A percentile compares a stretch with the other conserved stretches of the same genome.
These are phyloP conservation scores for Phialophora verrucosa DNA, from an alignment of 2,329 filamentous ascomycete genomes.

Conservation along the genomic window DNA sequence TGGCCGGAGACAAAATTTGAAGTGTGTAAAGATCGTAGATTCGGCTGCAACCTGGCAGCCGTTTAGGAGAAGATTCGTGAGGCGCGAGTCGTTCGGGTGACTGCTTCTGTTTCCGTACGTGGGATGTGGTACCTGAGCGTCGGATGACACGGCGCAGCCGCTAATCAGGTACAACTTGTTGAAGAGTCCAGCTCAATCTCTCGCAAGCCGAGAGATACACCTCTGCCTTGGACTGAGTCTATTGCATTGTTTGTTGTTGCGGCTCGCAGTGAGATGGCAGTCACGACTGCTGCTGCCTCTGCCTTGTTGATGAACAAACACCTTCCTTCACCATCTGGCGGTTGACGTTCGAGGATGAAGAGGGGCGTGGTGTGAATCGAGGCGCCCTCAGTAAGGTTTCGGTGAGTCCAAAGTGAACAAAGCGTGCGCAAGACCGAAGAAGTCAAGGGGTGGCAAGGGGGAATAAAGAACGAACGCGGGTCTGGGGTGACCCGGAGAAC, in stretches of 20 bases:
- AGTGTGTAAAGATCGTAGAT: conserved; percentile 15
- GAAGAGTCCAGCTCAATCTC: conserved; percentile 40
- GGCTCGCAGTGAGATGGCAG: not conserved
- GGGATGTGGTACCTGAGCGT: not conserved
- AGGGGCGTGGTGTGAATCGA: conserved; percentile 4
- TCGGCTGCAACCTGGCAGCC: conserved; percentile 36
- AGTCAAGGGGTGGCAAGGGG: conserved; percentile 27
- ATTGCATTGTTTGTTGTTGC: conserved; percentile 30
- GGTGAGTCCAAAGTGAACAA: conserved; percentile 21
- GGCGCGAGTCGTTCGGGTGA: not conserved
- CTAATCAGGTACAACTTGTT: conserved; percentile 28
- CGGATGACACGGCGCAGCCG: conserved; percentile 37
- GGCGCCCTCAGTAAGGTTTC: not conserved
- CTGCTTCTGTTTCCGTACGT: not conserved
- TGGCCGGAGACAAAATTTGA: conserved; percentile 51
- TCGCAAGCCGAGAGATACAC: conserved; percentile 5
- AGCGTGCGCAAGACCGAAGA: conserved; percentile 22
- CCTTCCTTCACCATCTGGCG: not conserved
- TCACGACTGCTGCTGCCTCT: not conserved
- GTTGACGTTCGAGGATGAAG: not conserved
- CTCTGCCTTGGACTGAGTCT: conserved; percentile 23
- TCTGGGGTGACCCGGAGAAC: conserved; percentile 24
- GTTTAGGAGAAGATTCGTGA: conserved; percentile 21
- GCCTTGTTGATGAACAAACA: not conserved
- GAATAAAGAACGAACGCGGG: conserved; percentile 24